phyloP scores from a whole-genome alignment of 495 filamentous ascomycete genomes.

The Penicillium cosmopolitanum region DNA sequence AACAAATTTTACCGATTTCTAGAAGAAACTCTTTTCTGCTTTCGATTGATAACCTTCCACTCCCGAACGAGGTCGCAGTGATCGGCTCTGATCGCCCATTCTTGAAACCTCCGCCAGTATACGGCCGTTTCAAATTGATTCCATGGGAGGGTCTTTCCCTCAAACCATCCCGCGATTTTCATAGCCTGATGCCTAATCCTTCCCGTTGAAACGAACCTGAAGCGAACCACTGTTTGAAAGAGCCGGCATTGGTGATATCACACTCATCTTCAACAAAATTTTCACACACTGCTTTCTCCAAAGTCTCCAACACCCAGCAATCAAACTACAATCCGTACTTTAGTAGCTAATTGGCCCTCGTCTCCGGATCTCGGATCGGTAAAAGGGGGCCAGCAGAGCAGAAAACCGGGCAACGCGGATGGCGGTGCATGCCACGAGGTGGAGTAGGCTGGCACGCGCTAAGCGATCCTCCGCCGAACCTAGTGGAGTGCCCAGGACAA shows the following conservation, averaged over 20 bases:
- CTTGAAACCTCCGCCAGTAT: slow-evolving; percentile 29
- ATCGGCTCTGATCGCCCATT: slow-evolving; percentile 18
- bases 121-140: slow-evolving; percentile 27
- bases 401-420: slow-evolving; percentile 1
- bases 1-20: slow-evolving; percentile 15
- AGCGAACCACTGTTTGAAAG: slow-evolving; percentile 10
- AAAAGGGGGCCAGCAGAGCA: not conserved
- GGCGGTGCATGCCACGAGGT: slow-evolving; percentile 13
- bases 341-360: not conserved
- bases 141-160: not conserved
- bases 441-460: slow-evolving; percentile 7
- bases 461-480: slow-evolving; percentile 14
- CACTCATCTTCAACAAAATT: not conserved
- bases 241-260: not conserved
- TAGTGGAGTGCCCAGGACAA: slow-evolving; percentile 7
- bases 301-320: not conserved
- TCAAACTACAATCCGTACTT: not conserved
- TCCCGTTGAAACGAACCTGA: slow-evolving; percentile 7
- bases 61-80: slow-evolving; percentile 8
- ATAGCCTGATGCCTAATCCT: not conserved
- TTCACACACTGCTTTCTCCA: not conserved
- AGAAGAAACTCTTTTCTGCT: slow-evolving; percentile 3
- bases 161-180: slow-evolving; percentile 4
- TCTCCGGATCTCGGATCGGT: slow-evolving; percentile 10
- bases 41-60: slow-evolving; percentile 7